Evolutionary conservation across 345 rosid genomes (phyloP).

Genomic region (Hibiscus mutabilis): DNA sequence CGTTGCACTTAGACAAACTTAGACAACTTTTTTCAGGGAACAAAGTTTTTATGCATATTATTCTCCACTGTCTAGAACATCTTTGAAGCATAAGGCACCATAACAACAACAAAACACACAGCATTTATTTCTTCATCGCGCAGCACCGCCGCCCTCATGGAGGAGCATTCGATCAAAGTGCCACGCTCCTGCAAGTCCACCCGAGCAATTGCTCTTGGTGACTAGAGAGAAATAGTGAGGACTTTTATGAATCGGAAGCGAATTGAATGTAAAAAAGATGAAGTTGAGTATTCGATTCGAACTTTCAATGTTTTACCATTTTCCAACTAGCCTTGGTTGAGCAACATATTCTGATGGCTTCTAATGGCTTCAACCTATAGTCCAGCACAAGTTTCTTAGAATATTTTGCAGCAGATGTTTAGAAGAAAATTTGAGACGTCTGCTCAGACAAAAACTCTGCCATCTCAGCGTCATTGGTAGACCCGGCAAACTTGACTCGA

Average conservation of each 20-base stretch:
- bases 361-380: conserved; percentile 49
- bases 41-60: too few species aligned
- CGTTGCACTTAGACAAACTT: too few species aligned
- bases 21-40: too few species aligned
- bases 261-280: neutral
- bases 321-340: conserved; percentile 78
- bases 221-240: neutral
- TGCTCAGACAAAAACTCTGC: too few species aligned
- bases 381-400: neutral
- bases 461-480: too few species aligned
- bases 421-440: too few species aligned
- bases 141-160: conserved; percentile 16
- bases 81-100: neutral
- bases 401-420: too few species aligned
- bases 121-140: neutral
- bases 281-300: neutral
- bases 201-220: neutral
- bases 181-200: conserved; percentile 44
- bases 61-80: neutral
- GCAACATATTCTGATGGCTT: conserved; percentile 70
- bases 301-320: conserved; percentile 36
- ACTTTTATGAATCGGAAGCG: too few species aligned
- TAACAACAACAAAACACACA: neutral
- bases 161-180: conserved; percentile 64
- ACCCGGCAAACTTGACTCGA: too few species aligned